Conservation (phyloP, 2,329 filamentous ascomycete genomes). For the Orbilia ellipsospora region DNA sequence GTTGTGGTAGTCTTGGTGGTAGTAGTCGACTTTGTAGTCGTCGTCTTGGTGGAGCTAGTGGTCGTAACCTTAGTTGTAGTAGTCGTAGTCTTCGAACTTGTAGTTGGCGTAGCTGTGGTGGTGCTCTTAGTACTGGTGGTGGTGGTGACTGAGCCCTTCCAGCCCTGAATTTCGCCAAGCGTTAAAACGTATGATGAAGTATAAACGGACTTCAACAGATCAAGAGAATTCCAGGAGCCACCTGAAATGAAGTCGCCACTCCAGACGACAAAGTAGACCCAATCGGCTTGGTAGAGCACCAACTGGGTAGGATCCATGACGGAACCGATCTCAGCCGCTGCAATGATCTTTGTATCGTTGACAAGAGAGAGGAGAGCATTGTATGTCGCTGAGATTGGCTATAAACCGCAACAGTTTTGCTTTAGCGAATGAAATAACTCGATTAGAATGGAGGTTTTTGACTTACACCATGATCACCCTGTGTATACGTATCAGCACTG, state of each 20-base stretch:
- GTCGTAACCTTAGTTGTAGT: too few relatives aligned
- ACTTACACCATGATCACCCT: conserved; percentile 63
- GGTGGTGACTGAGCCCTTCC: conserved; percentile 56
- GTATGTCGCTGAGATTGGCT: conserved; percentile 64
- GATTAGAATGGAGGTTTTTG: background rate
- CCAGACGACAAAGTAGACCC: conserved; percentile 67
- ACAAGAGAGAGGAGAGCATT: conserved; percentile 64
- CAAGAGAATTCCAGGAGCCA: conserved; percentile 63
- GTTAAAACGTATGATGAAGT: conserved; percentile 58
- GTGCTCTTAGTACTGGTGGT: conserved; percentile 38
- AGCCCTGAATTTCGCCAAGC: conserved; percentile 58
- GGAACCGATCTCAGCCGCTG: conserved; percentile 65
- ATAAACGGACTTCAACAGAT: conserved; percentile 62
- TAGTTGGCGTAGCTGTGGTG: conserved; percentile 19
- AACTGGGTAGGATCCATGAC: conserved; percentile 64
- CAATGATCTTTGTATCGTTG: conserved; percentile 66
- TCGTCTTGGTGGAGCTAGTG: too few relatives aligned
- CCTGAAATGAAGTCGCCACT: conserved; percentile 64
- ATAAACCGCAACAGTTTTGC: background rate
- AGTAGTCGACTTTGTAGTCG: conserved; percentile 8
- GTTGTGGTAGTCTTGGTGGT: conserved; percentile 22
- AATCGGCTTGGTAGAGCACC: conserved; percentile 65
- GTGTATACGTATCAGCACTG: conserved; percentile 65
- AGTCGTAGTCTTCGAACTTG: conserved; percentile 5
- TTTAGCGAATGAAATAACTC: background rate